Evolutionary conservation across 176 grass and related monocot genomes (phyloP).

Genomic region (Triticum monococcum): DNA sequence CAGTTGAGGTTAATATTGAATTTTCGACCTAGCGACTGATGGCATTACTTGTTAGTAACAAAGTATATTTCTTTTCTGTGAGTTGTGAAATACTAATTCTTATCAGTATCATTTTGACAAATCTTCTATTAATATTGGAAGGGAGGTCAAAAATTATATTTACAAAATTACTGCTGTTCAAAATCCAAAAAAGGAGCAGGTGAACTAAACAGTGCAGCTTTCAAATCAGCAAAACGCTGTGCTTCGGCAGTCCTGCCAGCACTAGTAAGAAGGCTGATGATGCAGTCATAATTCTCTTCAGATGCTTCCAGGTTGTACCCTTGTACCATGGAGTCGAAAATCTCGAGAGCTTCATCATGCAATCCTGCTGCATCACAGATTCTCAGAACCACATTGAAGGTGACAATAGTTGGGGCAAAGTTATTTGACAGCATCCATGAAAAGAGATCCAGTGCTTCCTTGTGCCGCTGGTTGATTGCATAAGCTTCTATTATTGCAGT

Average conservation of each 20-base stretch:
- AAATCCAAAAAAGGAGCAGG: conserved; percentile 22
- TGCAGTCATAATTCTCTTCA: conserved; percentile 75
- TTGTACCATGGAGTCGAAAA: conserved; percentile 70
- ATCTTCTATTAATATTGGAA: not conserved
- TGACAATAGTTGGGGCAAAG: conserved; percentile 71
- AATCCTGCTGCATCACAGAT: conserved; percentile 55
- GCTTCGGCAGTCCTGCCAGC: conserved; percentile 63
- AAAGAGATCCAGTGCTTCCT: conserved; percentile 71
- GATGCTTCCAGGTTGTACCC: conserved; percentile 70
- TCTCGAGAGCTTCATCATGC: conserved; percentile 51
- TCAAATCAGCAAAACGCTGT: conserved; percentile 65
- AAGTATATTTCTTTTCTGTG: not conserved
- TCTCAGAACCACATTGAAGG: conserved; percentile 63
- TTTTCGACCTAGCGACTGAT: not conserved
- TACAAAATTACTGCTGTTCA: conserved; percentile 30
- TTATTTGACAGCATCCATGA: conserved; percentile 67
- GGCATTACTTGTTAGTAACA: not conserved
- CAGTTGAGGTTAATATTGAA: not conserved
- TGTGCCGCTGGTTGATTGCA: conserved; percentile 46
- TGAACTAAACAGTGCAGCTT: conserved; percentile 46
- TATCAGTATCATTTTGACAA: conserved; percentile 15
- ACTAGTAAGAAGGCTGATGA: conserved; percentile 57
- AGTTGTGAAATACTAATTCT: not conserved
- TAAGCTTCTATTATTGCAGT: conserved; percentile 86
- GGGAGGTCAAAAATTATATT: conserved; percentile 16